These are phyloP conservation scores for Globisporangium apiculatum DNA, from an alignment of 352 stramenopile species.

Conservation along the genomic window DNA sequence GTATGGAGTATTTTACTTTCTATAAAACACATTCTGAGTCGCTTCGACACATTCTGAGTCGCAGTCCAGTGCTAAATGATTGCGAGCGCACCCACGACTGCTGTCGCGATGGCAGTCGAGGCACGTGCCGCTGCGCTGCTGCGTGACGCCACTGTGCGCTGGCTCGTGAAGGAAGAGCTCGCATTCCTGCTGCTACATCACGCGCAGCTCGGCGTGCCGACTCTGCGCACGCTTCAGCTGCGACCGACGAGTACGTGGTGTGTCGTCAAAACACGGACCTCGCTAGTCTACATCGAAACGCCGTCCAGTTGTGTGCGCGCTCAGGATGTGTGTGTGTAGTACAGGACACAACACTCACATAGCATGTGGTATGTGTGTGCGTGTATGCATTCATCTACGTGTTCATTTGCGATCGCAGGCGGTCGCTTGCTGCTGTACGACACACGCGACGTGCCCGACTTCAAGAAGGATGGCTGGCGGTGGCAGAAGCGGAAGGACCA, in stretches of 20 bases:
- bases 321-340: too few relatives aligned
- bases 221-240: constrained; percentile 31
- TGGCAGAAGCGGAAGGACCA: constrained; percentile 87
- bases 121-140: constrained; percentile 29
- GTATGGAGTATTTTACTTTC: too few relatives aligned
- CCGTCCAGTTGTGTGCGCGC: too few relatives aligned
- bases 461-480: constrained; percentile 81
- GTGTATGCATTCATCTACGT: neutral
- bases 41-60: too few relatives aligned
- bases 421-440: constrained; percentile 71
- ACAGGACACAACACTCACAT: too few relatives aligned
- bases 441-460: constrained; percentile 49
- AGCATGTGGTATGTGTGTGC: neutral
- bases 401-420: constrained; percentile 21
- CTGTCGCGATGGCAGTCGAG: constrained; percentile 7
- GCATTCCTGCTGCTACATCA: constrained; percentile 63
- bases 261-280: neutral
- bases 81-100: too few relatives aligned
- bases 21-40: too few relatives aligned
- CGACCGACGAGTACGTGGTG: constrained; percentile 50
- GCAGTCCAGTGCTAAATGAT: too few relatives aligned
- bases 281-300: neutral
- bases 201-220: constrained; percentile 31
- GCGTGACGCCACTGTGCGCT: constrained; percentile 44
- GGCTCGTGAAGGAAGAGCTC: constrained; percentile 83